Percentiles rank a stretch among this genome's conserved stretches.
phyloP scores from a whole-genome alignment of 2,329 filamentous ascomycete genomes.

The Colletotrichum tabaci region DNA sequence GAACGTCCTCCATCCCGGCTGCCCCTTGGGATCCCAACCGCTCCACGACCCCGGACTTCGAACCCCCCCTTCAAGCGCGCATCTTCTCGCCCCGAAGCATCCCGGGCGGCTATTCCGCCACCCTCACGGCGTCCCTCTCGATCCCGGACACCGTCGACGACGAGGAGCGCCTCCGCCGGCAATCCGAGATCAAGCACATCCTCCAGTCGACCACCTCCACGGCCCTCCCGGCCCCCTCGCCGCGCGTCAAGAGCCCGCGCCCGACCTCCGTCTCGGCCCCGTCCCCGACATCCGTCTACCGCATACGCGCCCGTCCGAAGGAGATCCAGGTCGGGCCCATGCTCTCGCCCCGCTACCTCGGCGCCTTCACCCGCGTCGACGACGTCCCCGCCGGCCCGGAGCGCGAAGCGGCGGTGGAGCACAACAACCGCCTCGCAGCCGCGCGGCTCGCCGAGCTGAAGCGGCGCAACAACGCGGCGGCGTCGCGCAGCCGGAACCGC shows the following conservation, averaged over 20 bases:
- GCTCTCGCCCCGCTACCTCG: conserved; percentile 47
- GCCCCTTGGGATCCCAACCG: background rate
- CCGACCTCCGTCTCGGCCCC: background rate
- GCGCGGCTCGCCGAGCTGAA: conserved; percentile 48
- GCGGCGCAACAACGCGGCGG: conserved; percentile 56
- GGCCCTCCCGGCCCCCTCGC: conserved; percentile 50
- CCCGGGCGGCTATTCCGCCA: conserved; percentile 31
- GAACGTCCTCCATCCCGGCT: background rate
- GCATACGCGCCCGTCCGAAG: background rate
- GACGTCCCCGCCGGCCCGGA: conserved; percentile 37
- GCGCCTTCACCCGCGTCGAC: conserved; percentile 43
- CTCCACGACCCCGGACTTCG: conserved; percentile 11
- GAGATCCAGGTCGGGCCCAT: conserved; percentile 44
- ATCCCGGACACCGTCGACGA: conserved; percentile 42
- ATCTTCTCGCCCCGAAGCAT: background rate
- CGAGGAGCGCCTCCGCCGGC: conserved; percentile 44
- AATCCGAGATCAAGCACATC: conserved; percentile 45
- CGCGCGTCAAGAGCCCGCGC: background rate
- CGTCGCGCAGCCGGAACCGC: conserved; percentile 52
- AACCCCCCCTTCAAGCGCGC: conserved; percentile 5
- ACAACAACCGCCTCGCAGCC: conserved; percentile 49
- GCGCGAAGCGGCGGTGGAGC: conserved; percentile 8
- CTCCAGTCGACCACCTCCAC: conserved; percentile 43
- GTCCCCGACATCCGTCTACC: conserved; percentile 3
- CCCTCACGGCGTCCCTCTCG: conserved; percentile 44